Base-by-base conservation (phyloP, 495 filamentous ascomycete genomes). In the Elasticomyces elasticus region DNA sequence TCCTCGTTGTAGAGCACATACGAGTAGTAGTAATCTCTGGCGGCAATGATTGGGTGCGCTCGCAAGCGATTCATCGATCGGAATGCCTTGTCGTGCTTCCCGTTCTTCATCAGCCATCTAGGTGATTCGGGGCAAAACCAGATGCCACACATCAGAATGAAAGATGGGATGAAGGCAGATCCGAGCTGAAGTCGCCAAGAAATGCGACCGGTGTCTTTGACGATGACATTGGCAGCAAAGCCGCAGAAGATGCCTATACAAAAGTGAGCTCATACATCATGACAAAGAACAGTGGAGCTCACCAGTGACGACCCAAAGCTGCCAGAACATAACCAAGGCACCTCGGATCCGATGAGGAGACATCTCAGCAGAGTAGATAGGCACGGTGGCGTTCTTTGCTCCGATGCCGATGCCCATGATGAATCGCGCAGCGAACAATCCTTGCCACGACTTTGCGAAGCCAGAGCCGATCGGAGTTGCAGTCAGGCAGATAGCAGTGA, bases 271-370 rank as follows among this genome's bases (percentile, higher is more conserved):
- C 13, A 17, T 40, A 17, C 19, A 12, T 5, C 15, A 40, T 7
- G 30, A 40, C 4, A 5, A 13, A 17, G 35, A 17, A 40, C 2
- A 5, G 35, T 22, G 55, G 42, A 13, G 26, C 50, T 55, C 35
- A 63, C 58, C 63, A 33, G 38, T 35, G 1, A 59, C 63, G 33
- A 61, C 60, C 67, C 65, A 66, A 47, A 81, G 71, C 64, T 82
- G 78, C 74, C 78, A 83, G 69, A 74, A 75, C 78, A 80, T 82
- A 50, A 82, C 79, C 2, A 82, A 65, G 1, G 74, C 79, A 35
- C 79, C 80, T 46, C 79, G 68, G 51, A 83, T 81, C 6, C 71
- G 72, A 15, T 72, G 70, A 0, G 77, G 79, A 13, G 76, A 70
- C 51, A 76, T 78, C 64, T 82, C 80, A 12, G 79, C 78, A 1